phyloP scores from a whole-genome alignment of 768 basidiomycete genomes.

The Mycena haematopus region DNA sequence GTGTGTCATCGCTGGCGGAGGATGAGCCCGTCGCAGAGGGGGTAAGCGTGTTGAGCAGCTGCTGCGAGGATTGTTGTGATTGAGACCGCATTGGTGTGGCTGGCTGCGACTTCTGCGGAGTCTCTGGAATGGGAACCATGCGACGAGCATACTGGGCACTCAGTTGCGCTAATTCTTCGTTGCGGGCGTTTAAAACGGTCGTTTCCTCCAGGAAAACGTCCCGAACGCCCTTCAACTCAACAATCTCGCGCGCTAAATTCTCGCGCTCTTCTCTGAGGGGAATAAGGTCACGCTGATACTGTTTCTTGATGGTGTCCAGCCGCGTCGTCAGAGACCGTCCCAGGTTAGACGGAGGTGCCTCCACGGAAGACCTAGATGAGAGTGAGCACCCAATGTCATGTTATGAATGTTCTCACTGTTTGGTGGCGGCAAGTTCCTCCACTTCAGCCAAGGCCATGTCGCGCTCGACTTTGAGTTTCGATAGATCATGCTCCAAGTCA shows the following conservation, averaged over 20 bases:
- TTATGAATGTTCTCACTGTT: constrained; percentile 56
- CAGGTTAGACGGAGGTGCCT: constrained; percentile 52
- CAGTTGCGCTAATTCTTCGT: constrained; percentile 91
- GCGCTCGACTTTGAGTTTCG: constrained; percentile 85
- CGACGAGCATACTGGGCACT: constrained; percentile 83
- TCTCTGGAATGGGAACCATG: constrained; percentile 62
- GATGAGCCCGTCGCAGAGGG: constrained; percentile 54
- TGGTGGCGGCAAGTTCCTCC: constrained; percentile 82
- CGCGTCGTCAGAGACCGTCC: constrained; percentile 82
- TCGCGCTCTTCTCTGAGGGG: constrained; percentile 87
- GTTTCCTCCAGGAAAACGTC: constrained; percentile 93
- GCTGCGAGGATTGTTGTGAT: constrained; percentile 36
- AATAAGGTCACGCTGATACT: constrained; percentile 87
- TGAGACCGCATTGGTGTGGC: constrained; percentile 33
- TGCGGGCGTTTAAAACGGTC: constrained; percentile 85
- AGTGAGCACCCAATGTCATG: constrained; percentile 17
- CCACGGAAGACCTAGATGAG: constrained; percentile 38
- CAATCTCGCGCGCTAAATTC: constrained; percentile 76
- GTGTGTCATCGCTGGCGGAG: constrained; percentile 55
- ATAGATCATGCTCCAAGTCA: constrained; percentile 84
- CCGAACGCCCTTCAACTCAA: constrained; percentile 84
- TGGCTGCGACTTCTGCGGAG: constrained; percentile 36
- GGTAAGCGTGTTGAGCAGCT: constrained; percentile 46
- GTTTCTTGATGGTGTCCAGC: constrained; percentile 84
- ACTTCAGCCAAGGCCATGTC: constrained; percentile 94